Percentiles rank a stretch among this genome's conserved stretches.
Evolutionary conservation across 164 flowering plant species (phyloP).

Genomic region (Magnolia sinica): DNA sequence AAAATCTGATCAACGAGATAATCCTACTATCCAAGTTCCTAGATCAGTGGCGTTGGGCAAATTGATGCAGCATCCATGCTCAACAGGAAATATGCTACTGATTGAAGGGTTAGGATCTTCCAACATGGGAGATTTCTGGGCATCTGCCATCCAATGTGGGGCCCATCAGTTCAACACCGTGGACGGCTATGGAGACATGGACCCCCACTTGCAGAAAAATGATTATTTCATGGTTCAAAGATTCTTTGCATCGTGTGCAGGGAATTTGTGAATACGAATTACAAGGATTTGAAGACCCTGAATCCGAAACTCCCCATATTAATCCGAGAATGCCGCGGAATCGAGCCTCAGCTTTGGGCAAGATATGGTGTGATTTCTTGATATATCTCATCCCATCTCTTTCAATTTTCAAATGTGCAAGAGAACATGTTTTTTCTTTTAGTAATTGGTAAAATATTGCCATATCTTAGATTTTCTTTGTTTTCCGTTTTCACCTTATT

Average conservation of each 20-base stretch:
- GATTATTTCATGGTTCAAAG: not conserved
- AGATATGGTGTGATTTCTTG: conserved; percentile 55
- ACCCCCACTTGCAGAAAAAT: not conserved
- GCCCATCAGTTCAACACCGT: too few species aligned
- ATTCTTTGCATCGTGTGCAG: conserved; percentile 22
- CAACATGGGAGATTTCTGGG: not conserved
- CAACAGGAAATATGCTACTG: not conserved
- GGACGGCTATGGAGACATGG: not conserved
- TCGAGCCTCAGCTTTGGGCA: conserved; percentile 81
- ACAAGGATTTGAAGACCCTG: conserved; percentile 74
- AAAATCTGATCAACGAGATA: too few species aligned
- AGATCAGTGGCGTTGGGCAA: too few species aligned
- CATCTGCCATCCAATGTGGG: not conserved
- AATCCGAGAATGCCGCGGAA: conserved; percentile 75
- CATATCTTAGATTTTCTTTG: too few species aligned
- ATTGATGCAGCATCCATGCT: not conserved
- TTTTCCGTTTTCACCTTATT: too few species aligned
- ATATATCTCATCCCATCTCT: not conserved
- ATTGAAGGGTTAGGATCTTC: not conserved
- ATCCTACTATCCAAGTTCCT: too few species aligned
- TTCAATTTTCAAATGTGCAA: too few species aligned
- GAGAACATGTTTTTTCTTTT: too few species aligned
- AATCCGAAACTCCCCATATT: conserved; percentile 82
- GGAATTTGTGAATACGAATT: conserved; percentile 69
- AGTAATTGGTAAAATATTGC: too few species aligned